These are phyloP conservation scores for Sclerotinia subarctica DNA, from an alignment of 2,329 filamentous ascomycete genomes.

Conservation along the genomic window DNA sequence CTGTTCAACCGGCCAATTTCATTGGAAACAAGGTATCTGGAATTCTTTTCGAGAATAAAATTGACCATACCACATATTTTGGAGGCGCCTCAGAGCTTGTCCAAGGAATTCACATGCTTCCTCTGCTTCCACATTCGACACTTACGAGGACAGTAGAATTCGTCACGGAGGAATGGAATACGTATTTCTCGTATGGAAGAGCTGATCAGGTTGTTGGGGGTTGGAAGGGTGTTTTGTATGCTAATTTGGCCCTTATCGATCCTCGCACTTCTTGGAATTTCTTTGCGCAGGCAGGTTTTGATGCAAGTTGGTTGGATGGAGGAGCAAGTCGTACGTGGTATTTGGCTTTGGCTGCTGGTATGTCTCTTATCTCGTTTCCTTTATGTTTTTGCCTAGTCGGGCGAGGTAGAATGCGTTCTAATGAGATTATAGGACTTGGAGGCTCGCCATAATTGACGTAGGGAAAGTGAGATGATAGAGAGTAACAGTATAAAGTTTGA, in stretches of 20 bases:
- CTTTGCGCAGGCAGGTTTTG: conserved; percentile 65
- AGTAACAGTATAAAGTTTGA: not conserved
- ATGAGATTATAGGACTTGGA: conserved; percentile 10
- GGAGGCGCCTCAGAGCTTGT: conserved; percentile 69
- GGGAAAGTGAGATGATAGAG: not conserved
- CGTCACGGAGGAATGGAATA: conserved; percentile 77
- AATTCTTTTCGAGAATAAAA: conserved; percentile 89
- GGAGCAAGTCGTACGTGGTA: conserved; percentile 86
- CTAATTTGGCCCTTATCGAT: conserved; percentile 76
- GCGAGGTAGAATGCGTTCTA: not conserved
- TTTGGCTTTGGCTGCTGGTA: conserved; percentile 71
- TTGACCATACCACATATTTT: conserved; percentile 91
- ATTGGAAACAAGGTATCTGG: conserved; percentile 72
- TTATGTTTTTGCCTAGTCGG: not conserved
- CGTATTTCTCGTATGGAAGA: conserved; percentile 68
- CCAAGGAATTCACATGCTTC: conserved; percentile 46
- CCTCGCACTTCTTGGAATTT: conserved; percentile 68
- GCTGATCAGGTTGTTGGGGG: conserved; percentile 65
- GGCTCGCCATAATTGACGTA: conserved; percentile 9
- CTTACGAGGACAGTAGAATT: conserved; percentile 66
- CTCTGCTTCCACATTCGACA: conserved; percentile 48
- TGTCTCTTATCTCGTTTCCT: conserved; percentile 9
- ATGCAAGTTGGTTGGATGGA: conserved; percentile 70
- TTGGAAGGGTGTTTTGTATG: conserved; percentile 83
- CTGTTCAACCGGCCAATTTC: conserved; percentile 70